Percentiles rank a stretch among this genome's conserved stretches.
These are phyloP conservation scores for Crucihimalaya himalaica DNA, from an alignment of 345 rosid species.

Conservation along the genomic window DNA sequence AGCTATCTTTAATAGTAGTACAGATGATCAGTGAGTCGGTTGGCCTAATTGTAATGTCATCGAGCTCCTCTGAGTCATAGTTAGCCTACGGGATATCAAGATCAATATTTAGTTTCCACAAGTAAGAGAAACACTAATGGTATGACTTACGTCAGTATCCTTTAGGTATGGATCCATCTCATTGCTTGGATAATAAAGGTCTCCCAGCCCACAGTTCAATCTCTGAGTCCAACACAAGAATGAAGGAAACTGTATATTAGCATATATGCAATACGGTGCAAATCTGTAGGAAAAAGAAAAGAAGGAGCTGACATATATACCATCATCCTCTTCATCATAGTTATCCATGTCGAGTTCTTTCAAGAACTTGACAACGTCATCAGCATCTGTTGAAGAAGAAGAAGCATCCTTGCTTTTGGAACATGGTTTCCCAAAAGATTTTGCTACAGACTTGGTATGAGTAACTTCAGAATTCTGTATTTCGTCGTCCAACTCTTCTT, in stretches of 20 bases:
- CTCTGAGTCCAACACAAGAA: conserved; percentile 43
- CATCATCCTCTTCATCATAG: conserved; percentile 86
- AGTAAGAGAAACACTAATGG: background rate
- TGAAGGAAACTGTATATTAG: background rate
- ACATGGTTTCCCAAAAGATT: conserved; percentile 54
- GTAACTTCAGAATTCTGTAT: conserved; percentile 43
- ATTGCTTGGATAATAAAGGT: conserved; percentile 81
- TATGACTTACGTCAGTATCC: conserved; percentile 52
- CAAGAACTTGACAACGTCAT: conserved; percentile 57
- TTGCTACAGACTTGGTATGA: conserved; percentile 64
- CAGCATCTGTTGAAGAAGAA: conserved; percentile 43
- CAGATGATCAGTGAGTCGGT: conserved; percentile 70
- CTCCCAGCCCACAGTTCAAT: conserved; percentile 61
- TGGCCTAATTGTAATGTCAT: conserved; percentile 60
- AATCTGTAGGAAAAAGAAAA: background rate
- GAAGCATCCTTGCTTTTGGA: conserved; percentile 42
- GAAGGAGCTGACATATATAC: conserved; percentile 34
- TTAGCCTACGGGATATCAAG: conserved; percentile 31
- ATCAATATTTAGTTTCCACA: no score
- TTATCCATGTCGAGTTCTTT: conserved; percentile 80
- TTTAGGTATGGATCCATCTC: conserved; percentile 81
- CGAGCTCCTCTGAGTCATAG: conserved; percentile 84
- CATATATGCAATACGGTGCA: background rate
- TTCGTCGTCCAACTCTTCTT: conserved; percentile 47
- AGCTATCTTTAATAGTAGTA: conserved; percentile 64